Evolutionary conservation across 495 filamentous ascomycete species (phyloP).

Genomic region (Penicillium verhagenii): DNA sequence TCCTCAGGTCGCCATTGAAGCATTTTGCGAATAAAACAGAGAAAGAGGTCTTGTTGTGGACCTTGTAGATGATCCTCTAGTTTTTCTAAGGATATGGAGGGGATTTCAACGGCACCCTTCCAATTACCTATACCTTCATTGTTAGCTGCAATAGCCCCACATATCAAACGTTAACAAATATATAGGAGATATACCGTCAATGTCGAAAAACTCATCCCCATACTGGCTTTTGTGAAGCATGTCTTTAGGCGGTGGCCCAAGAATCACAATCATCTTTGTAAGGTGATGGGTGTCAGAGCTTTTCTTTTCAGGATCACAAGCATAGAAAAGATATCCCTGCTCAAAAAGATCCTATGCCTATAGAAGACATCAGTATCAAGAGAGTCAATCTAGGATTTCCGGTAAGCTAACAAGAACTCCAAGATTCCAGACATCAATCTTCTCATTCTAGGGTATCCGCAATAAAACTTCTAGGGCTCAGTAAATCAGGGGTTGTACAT

Average conservation of each 20-base stretch:
- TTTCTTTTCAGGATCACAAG: constrained; percentile 29
- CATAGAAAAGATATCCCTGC: no score
- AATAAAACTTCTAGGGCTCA: constrained; percentile 43
- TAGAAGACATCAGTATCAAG: no score
- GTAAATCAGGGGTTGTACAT: constrained; percentile 32
- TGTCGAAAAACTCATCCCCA: constrained; percentile 25
- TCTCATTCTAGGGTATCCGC: constrained; percentile 35
- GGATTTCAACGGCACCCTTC: constrained; percentile 10
- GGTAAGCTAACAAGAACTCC: constrained; percentile 41
- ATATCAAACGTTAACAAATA: no score
- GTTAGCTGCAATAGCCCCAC: no score
- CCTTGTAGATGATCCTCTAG: constrained; percentile 27
- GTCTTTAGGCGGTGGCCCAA: constrained; percentile 41
- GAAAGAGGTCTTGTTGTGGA: constrained; percentile 31
- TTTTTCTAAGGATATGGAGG: constrained; percentile 15
- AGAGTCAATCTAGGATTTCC: constrained; percentile 2
- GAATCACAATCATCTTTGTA: constrained; percentile 39
- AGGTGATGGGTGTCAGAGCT: constrained; percentile 40
- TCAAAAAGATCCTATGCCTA: no score
- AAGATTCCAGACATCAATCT: constrained; percentile 43
- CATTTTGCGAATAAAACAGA: constrained; percentile 41
- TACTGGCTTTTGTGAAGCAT: constrained; percentile 29
- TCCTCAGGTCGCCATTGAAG: constrained; percentile 43
- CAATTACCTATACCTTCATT: constrained; percentile 14
- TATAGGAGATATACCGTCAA: constrained; percentile 4